Conservation (phyloP, 768 basidiomycete species). For the Rhizopogon salebrosus region DNA sequence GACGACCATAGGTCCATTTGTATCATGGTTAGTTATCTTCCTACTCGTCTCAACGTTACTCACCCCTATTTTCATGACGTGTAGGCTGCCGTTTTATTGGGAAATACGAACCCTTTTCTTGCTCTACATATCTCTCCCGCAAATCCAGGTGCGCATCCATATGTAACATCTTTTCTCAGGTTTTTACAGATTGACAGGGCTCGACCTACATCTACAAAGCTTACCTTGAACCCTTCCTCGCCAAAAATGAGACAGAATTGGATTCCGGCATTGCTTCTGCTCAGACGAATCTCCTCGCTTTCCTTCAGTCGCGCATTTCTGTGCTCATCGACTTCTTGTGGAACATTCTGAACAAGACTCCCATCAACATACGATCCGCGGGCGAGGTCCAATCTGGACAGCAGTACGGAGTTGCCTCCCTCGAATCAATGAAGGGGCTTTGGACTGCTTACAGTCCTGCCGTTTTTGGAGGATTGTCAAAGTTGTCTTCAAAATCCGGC, state of each 20-base stretch:
- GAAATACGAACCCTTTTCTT: slow-evolving; percentile 65
- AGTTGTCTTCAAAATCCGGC: neutral
- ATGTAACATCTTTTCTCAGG: neutral
- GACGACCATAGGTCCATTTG: slow-evolving; percentile 55
- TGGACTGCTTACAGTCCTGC: slow-evolving; percentile 40
- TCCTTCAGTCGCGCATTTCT: slow-evolving; percentile 46
- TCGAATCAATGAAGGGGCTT: slow-evolving; percentile 31
- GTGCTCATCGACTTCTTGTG: slow-evolving; percentile 44
- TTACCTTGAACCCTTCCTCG: slow-evolving; percentile 58
- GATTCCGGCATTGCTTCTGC: slow-evolving; percentile 54
- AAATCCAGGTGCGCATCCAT: slow-evolving; percentile 49
- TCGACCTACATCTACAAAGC: slow-evolving; percentile 59
- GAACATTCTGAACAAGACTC: slow-evolving; percentile 38
- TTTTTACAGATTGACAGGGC: slow-evolving; percentile 39
- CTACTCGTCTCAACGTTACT: slow-evolving; percentile 2
- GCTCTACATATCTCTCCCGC: slow-evolving; percentile 63
- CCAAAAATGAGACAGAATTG: slow-evolving; percentile 51
- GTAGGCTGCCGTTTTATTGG: slow-evolving; percentile 75
- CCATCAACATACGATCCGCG: slow-evolving; percentile 21
- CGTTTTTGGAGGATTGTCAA: slow-evolving; percentile 28
- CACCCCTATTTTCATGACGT: slow-evolving; percentile 10
- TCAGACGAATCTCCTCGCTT: slow-evolving; percentile 49
- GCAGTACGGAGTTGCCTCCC: slow-evolving; percentile 13
- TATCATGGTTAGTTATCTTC: slow-evolving; percentile 50
- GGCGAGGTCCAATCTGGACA: slow-evolving; percentile 17